These are phyloP conservation scores for Grammothele lineata DNA, from an alignment of 768 basidiomycete genomes.

Conservation along the genomic window DNA sequence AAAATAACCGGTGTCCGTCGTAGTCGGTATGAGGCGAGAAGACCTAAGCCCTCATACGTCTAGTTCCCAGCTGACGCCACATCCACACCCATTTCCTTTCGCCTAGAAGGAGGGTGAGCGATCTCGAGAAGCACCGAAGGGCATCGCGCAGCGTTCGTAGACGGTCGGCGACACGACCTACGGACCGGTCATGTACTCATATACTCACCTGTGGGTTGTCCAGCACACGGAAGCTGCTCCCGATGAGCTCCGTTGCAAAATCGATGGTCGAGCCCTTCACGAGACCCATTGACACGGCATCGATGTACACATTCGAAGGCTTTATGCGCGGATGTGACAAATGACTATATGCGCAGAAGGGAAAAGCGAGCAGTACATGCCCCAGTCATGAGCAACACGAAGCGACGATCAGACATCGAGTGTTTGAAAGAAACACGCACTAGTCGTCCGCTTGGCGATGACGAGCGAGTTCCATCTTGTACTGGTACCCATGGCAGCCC, in stretches of 20 bases:
- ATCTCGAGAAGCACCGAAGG: background rate
- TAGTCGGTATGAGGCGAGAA: too few species aligned
- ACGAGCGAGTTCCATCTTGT: conserved; percentile 81
- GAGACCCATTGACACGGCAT: conserved; percentile 79
- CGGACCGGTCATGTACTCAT: background rate
- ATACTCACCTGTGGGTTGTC: conserved; percentile 65
- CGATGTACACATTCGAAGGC: conserved; percentile 77
- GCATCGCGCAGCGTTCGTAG: background rate
- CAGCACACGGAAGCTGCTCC: conserved; percentile 77
- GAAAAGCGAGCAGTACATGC: background rate
- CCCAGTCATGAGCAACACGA: background rate
- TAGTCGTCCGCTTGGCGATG: conserved; percentile 72
- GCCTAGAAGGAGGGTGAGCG: conserved; percentile 38
- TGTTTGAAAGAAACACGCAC: conserved; percentile 43
- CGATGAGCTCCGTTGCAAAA: conserved; percentile 92
- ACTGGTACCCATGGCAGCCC: conserved; percentile 97
- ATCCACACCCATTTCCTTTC: conserved; percentile 87
- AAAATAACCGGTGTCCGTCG: too few species aligned
- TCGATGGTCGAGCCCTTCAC: conserved; percentile 88
- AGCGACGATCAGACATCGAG: background rate
- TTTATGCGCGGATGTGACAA: conserved; percentile 68
- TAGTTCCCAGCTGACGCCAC: conserved; percentile 94
- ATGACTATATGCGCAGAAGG: conserved; percentile 40
- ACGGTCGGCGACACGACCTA: background rate
- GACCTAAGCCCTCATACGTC: conserved; percentile 45